Evolutionary conservation across 257 asterid species (phyloP), one percentile per base, ranked within the genome.

Genomic region (Gentiana straminea): DNA sequence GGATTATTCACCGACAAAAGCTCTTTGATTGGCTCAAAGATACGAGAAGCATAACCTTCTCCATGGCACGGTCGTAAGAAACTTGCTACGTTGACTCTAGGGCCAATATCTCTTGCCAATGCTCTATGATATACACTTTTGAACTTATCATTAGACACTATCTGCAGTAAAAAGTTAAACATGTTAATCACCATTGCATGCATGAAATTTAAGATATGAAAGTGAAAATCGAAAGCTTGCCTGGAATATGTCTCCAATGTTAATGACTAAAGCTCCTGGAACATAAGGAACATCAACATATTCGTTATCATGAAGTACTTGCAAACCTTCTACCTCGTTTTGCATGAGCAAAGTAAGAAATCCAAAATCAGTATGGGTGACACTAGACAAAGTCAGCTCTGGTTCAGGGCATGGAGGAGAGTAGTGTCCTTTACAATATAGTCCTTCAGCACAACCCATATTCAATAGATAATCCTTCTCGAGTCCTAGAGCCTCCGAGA

Each of bases 21-120:
- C 33, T 64, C 69, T n/a, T 49, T 51, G 43, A 64, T 56, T 0
- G 69, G 69, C 12, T 62, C 63, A 38, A 55, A 64, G 5, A 24
- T 24, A 24, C 24, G 24, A 24, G 24, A 24, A 24, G 24, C 24
- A 24, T 24, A 24, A 0, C 24, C 59, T 55, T 38, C 3, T 0
- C 59, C 59, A 2, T 55, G 13, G 59, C 24, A 35, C 13, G 59
- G 49, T 47, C 59, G 12, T 37, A 55, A 13, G 7, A 55, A 55
- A 3, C 59, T 8, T 55, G 59, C 59, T 12, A 37, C 32, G 5
- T 55, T 37, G 15, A 55, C 41, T n/a, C 59, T 55, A 5, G 59
- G 43, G 45, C 59, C 47, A 12, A 37, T 15, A 7, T 15, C 59
- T 5, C 24, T 55, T 11, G 59, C 49, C 35, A 55, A 2, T 3